Evolutionary conservation across 2,329 filamentous ascomycete species (phyloP).

Genomic region (Fusarium papillatum): DNA sequence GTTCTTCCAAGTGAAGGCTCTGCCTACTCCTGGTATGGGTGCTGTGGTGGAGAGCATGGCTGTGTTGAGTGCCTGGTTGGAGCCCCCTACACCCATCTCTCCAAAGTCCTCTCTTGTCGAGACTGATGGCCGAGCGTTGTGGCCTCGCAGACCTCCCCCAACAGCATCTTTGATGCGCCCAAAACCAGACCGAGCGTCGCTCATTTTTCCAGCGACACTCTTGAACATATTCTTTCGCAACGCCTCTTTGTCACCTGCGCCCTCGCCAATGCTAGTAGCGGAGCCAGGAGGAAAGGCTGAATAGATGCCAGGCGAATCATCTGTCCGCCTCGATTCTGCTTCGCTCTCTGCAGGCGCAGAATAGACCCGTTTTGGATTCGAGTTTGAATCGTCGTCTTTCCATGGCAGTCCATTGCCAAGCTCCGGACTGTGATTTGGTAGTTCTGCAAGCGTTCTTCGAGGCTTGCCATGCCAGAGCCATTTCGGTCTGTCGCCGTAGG

Average conservation of each 20-base stretch:
- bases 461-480: conserved; percentile 97
- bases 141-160: conserved; percentile 69
- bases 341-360: conserved; percentile 67
- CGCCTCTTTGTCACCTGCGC: conserved; percentile 67
- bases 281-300: conserved; percentile 60
- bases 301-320: conserved; percentile 60
- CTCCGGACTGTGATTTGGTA: conserved; percentile 62
- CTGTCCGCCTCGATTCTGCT: conserved; percentile 57
- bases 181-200: conserved; percentile 85
- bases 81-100: conserved; percentile 46
- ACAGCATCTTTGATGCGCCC: conserved; percentile 90
- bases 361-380: conserved; percentile 63
- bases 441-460: conserved; percentile 69
- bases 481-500: conserved; percentile 86
- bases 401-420: conserved; percentile 64
- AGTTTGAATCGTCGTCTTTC: conserved; percentile 60
- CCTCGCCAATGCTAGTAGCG: conserved; percentile 61
- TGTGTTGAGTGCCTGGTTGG: conserved; percentile 29
- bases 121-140: conserved; percentile 64
- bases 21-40: conserved; percentile 52
- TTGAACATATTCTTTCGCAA: conserved; percentile 79
- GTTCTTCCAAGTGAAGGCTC: conserved; percentile 74
- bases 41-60: conserved; percentile 53
- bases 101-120: conserved; percentile 64
- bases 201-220: conserved; percentile 83